A percentile compares a stretch with the other conserved stretches of the same genome.
These are phyloP conservation scores for Lenwebbia sp. DNA, from an alignment of 345 rosid species.

Conservation along the genomic window DNA sequence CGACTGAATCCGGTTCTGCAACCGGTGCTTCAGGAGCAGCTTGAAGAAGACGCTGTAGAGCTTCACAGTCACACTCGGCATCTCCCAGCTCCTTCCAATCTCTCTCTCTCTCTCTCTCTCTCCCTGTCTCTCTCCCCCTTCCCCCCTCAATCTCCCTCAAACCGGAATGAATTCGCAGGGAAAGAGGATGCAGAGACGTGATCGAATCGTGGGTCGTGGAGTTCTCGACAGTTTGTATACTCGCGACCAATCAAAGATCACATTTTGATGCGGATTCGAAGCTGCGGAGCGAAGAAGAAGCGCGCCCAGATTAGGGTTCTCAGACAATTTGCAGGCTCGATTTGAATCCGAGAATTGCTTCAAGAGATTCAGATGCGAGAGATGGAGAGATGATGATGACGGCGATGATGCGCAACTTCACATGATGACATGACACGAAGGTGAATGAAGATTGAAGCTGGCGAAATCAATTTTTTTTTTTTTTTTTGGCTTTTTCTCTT, in stretches of 20 bases:
- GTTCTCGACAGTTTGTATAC: background rate
- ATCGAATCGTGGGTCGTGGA: background rate
- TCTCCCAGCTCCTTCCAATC: constrained; percentile 10
- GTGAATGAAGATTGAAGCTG: background rate
- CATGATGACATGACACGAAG: background rate
- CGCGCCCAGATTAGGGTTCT: background rate
- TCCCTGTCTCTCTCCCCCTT: background rate
- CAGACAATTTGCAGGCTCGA: background rate
- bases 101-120: background rate
- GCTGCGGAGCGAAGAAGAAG: background rate
- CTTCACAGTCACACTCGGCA: constrained; percentile 88
- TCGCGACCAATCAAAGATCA: background rate
- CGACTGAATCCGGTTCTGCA: constrained; percentile 67
- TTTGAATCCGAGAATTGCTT: background rate
- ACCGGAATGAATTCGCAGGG: background rate
- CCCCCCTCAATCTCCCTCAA: background rate
- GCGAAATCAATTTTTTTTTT: too few relatives aligned
- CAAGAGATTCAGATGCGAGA: background rate
- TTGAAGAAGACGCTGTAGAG: constrained; percentile 93
- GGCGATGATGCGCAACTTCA: background rate
- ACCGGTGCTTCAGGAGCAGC: constrained; percentile 68
- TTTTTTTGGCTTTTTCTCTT: background rate
- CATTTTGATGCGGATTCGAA: background rate
- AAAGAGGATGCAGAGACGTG: background rate
- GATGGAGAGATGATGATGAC: background rate